phyloP scores from a whole-genome alignment of 176 grass and related monocot genomes.

The Hyparrhenia diplandra region DNA sequence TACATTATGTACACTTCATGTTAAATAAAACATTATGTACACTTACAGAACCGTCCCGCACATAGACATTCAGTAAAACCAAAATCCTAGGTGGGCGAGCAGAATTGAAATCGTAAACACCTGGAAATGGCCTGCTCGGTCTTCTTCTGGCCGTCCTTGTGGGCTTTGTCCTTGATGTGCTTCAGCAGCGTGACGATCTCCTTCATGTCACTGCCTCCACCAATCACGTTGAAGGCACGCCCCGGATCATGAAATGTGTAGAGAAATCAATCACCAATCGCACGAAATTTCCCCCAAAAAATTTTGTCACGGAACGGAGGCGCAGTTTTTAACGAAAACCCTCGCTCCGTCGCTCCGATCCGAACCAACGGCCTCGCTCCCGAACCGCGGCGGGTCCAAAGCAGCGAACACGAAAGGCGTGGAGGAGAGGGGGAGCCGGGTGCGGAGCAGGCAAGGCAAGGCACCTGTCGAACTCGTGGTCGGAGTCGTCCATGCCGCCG shows the following conservation, averaged over 20 bases:
- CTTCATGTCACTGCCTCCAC: constrained; percentile 55
- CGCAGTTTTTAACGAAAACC: neutral
- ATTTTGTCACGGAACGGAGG: neutral
- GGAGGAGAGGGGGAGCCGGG: neutral
- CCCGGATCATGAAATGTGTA: constrained; percentile 6
- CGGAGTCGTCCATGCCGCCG: constrained; percentile 29
- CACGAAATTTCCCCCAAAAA: neutral
- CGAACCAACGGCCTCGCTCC: neutral
- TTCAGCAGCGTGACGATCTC: constrained; percentile 60
- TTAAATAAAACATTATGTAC: neutral
- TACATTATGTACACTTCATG: too few relatives aligned
- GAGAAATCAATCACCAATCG: neutral
- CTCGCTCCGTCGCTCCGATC: neutral
- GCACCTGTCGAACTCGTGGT: constrained; percentile 35
- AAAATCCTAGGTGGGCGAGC: neutral
- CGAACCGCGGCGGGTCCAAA: neutral
- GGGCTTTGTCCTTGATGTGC: constrained; percentile 68
- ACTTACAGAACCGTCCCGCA: neutral
- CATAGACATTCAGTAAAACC: neutral
- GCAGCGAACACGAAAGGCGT: neutral
- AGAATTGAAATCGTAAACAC: constrained; percentile 20
- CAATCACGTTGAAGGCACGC: neutral
- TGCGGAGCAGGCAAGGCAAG: neutral
- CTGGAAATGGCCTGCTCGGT: constrained; percentile 72
- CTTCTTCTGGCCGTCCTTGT: constrained; percentile 80